Conservation (phyloP, 2,329 filamentous ascomycete genomes). For the Fusarium robinianum region DNA sequence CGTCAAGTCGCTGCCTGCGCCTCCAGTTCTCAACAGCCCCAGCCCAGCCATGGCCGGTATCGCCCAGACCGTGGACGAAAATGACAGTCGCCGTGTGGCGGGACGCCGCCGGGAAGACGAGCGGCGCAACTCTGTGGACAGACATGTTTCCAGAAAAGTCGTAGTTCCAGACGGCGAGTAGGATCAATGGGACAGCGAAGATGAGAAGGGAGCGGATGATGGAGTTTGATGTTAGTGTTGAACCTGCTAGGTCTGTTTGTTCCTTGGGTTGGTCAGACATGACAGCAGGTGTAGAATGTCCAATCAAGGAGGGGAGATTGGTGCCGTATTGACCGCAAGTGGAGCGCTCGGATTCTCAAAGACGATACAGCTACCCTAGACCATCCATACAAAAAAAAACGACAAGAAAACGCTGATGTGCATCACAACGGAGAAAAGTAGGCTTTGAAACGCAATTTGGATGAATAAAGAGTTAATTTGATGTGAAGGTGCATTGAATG, state of each 20-base stretch:
- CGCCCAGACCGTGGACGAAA: slow-evolving; percentile 89
- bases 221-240: slow-evolving; percentile 5
- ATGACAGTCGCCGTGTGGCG: slow-evolving; percentile 94
- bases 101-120: slow-evolving; percentile 78
- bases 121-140: slow-evolving; percentile 46
- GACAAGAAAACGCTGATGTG: not conserved
- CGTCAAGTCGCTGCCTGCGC: slow-evolving; percentile 75
- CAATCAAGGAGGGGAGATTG: slow-evolving; percentile 9
- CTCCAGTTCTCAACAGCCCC: slow-evolving; percentile 87
- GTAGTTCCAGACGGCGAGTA: slow-evolving; percentile 9
- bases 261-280: slow-evolving; percentile 22
- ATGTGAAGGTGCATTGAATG: no score
- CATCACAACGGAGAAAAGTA: no score
- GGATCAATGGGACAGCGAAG: slow-evolving; percentile 11
- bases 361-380: slow-evolving; percentile 8
- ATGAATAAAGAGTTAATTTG: no score
- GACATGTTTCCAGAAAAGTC: slow-evolving; percentile 23
- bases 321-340: slow-evolving; percentile 9
- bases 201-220: slow-evolving; percentile 19
- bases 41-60: slow-evolving; percentile 79
- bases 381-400: not conserved
- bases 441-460: no score
- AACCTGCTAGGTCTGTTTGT: slow-evolving; percentile 11
- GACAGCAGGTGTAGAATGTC: slow-evolving; percentile 13
- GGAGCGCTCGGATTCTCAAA: slow-evolving; percentile 15